These are phyloP conservation scores for Thraustotheca clavata DNA, from an alignment of 352 stramenopile genomes.

Conservation along the genomic window DNA sequence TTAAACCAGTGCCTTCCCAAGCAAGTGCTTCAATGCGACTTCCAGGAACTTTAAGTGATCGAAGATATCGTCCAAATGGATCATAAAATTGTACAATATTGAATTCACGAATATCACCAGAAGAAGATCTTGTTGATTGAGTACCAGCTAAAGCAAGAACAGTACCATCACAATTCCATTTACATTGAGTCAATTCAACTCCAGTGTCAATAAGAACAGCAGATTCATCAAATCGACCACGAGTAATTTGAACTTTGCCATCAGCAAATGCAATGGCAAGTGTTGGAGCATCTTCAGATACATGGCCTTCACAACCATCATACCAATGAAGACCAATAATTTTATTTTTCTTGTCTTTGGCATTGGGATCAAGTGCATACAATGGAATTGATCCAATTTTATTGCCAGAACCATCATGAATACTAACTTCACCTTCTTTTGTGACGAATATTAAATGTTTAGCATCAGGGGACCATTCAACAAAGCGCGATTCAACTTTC, in stretches of 20 bases:
- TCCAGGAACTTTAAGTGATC: conserved; percentile 83
- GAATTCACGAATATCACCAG: conserved; percentile 44
- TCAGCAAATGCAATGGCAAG: conserved; percentile 88
- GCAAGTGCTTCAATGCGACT: conserved; percentile 78
- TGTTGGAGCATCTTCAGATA: conserved; percentile 80
- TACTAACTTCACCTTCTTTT: conserved; percentile 69
- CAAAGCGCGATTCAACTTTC: conserved; percentile 81
- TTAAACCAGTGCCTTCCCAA: conserved; percentile 87
- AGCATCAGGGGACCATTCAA: conserved; percentile 91
- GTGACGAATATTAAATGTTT: conserved; percentile 86
- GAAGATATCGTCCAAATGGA: conserved; percentile 76
- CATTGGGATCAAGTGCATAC: conserved; percentile 69
- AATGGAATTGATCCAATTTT: conserved; percentile 74
- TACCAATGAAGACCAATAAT: conserved; percentile 82
- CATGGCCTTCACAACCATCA: conserved; percentile 81
- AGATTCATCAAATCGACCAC: conserved; percentile 75
- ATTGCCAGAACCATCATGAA: conserved; percentile 83
- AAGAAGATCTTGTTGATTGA: conserved; percentile 31
- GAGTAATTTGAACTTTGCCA: conserved; percentile 87
- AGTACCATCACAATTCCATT: conserved; percentile 90
- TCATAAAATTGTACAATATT: conserved; percentile 91
- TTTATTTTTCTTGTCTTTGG: conserved; percentile 40
- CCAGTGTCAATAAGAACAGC: conserved; percentile 88
- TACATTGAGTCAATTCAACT: conserved; percentile 71
- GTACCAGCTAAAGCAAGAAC: conserved; percentile 81